Evolutionary conservation across 2,329 filamentous ascomycete genomes (phyloP).

Genomic region (Pleurostoma richardsiae): DNA sequence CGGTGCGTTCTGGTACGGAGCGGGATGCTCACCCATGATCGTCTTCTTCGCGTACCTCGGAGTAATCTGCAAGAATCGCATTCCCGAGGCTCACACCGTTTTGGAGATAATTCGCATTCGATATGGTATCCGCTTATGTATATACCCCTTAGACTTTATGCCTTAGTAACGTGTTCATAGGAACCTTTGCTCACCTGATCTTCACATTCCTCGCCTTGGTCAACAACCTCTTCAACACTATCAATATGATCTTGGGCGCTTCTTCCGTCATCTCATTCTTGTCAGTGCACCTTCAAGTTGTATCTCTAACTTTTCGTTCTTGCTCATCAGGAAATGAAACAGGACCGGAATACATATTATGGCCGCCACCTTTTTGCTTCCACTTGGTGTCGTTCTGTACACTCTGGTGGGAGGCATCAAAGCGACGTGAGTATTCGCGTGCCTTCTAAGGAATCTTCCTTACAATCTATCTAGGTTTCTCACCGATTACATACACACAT

Average conservation of each 20-base stretch:
- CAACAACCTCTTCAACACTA: conserved; percentile 48
- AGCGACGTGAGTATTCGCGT: conserved; percentile 15
- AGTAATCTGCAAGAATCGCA: conserved; percentile 45
- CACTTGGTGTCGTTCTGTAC: conserved; percentile 30
- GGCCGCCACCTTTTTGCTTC: conserved; percentile 39
- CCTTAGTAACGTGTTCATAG: too few relatives aligned
- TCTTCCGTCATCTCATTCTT: conserved; percentile 32
- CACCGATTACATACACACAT: conserved; percentile 50
- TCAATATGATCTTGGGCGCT: conserved; percentile 46
- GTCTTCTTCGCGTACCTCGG: conserved; percentile 48
- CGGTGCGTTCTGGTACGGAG: conserved; percentile 53
- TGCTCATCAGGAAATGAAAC: neutral
- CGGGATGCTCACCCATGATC: conserved; percentile 49
- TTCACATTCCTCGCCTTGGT: conserved; percentile 47
- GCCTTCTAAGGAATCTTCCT: too few relatives aligned
- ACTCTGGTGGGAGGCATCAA: conserved; percentile 34
- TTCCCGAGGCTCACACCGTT: conserved; percentile 48
- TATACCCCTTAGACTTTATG: too few relatives aligned
- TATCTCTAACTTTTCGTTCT: neutral
- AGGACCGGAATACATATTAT: conserved; percentile 15
- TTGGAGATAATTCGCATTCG: conserved; percentile 48
- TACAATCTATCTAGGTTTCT: conserved; percentile 19
- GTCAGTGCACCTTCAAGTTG: neutral
- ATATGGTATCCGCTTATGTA: conserved; percentile 22
- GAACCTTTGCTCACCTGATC: conserved; percentile 39